Conservation (phyloP, 2,329 filamentous ascomycete genomes). For the Fusarium sublunatum region DNA sequence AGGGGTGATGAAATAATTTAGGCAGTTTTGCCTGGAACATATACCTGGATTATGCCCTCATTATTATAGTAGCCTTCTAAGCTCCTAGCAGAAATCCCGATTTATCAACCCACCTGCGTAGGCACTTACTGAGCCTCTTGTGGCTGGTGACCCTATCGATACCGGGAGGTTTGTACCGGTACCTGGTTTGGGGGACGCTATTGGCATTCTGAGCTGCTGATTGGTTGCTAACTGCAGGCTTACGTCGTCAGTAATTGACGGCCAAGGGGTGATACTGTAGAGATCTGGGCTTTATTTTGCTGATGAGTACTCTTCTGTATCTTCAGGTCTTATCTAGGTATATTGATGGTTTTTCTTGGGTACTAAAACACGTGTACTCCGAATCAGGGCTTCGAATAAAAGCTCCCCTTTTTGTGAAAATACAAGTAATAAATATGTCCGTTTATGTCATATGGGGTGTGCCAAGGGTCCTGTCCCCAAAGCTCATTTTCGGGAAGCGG, state of each 20-base stretch:
- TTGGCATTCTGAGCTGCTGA: conserved; percentile 1
- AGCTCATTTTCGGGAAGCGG: conserved; percentile 37
- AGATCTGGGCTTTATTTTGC: no score
- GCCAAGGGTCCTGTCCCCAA: conserved; percentile 15
- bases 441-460: conserved; percentile 9
- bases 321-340: no score
- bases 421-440: no score
- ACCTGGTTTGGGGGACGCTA: conserved; percentile 16
- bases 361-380: no score
- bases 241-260: background rate
- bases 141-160: conserved; percentile 12
- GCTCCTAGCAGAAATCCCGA: no score
- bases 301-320: no score
- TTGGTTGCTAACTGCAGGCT: conserved; percentile 18
- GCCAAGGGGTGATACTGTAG: background rate
- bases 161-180: background rate
- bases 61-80: no score
- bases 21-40: no score
- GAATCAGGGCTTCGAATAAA: background rate
- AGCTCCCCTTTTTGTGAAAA: background rate
- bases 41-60: no score
- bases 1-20: no score
- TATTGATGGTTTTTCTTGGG: no score
- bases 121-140: conserved; percentile 12
- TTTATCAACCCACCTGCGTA: background rate